These are phyloP conservation scores for Eutrema heterophyllum DNA, from an alignment of 345 rosid species.

Conservation along the genomic window DNA sequence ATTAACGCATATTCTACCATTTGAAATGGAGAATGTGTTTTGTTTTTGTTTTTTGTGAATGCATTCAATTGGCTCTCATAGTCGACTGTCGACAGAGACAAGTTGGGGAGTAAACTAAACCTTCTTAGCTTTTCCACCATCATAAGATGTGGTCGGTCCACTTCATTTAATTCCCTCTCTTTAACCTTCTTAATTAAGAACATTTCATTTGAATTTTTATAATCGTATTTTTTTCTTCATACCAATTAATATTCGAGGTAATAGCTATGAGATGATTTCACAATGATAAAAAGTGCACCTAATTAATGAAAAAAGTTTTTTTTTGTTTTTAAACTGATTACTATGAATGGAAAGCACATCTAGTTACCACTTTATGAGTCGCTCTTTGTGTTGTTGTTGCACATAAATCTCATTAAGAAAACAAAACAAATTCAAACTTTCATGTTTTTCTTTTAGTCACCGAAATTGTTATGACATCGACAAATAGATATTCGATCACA, in stretches of 20 bases:
- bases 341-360: not conserved
- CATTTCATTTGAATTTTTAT: not conserved
- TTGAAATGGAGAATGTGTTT: not conserved
- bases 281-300: no score
- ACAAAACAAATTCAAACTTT: not conserved
- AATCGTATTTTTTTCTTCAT: not conserved
- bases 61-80: slow-evolving; percentile 8
- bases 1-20: not conserved
- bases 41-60: not conserved
- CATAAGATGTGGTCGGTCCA: slow-evolving; percentile 16
- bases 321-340: no score
- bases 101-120: slow-evolving; percentile 6
- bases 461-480: not conserved
- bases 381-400: not conserved
- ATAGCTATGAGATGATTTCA: not conserved
- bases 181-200: not conserved
- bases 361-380: not conserved
- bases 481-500: not conserved
- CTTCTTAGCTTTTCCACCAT: slow-evolving; percentile 6
- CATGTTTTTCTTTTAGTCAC: not conserved
- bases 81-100: slow-evolving; percentile 6
- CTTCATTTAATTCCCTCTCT: slow-evolving; percentile 8
- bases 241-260: not conserved
- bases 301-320: no score
- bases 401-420: not conserved